phyloP scores from a whole-genome alignment of 495 filamentous ascomycete genomes.

The Aspergillus biplanus region DNA sequence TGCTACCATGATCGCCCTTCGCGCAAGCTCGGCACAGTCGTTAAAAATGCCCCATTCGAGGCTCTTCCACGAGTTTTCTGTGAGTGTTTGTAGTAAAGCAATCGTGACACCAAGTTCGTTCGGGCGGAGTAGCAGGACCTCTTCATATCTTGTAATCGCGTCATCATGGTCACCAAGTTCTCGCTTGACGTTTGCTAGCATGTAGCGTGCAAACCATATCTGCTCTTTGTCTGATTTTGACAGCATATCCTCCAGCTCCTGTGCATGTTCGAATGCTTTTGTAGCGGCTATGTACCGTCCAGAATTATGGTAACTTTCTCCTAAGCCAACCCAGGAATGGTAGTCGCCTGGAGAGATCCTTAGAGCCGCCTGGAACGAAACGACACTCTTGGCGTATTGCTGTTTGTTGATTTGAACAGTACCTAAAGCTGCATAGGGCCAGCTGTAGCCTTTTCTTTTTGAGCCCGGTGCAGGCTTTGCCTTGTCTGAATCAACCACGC shows the following conservation, averaged over 20 bases:
- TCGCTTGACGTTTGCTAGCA: constrained; percentile 93
- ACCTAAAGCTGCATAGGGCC: constrained; percentile 94
- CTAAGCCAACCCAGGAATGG: constrained; percentile 93
- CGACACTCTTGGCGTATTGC: constrained; percentile 82
- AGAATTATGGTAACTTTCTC: constrained; percentile 93
- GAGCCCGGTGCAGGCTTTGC: constrained; percentile 87
- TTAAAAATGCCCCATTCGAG: constrained; percentile 84
- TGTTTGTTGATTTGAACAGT: constrained; percentile 96
- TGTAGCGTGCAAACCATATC: constrained; percentile 93
- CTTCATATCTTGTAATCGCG: constrained; percentile 73
- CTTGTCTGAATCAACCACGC: constrained; percentile 91
- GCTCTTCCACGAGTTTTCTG: constrained; percentile 77
- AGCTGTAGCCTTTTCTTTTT: constrained; percentile 87
- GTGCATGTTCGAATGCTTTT: constrained; percentile 86
- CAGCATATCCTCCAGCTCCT: constrained; percentile 59
- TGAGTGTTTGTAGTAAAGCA: constrained; percentile 81
- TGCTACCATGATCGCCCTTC: constrained; percentile 60
- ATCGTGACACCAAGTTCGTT: constrained; percentile 85
- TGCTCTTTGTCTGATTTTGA: constrained; percentile 55
- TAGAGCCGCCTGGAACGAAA: constrained; percentile 90
- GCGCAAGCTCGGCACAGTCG: constrained; percentile 69
- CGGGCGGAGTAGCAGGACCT: constrained; percentile 66
- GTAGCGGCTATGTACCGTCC: constrained; percentile 89
- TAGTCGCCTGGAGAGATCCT: constrained; percentile 83
- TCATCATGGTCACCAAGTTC: constrained; percentile 89